Conservation (phyloP, 768 basidiomycete species). For the Pleurotus tuoliensis region DNA sequence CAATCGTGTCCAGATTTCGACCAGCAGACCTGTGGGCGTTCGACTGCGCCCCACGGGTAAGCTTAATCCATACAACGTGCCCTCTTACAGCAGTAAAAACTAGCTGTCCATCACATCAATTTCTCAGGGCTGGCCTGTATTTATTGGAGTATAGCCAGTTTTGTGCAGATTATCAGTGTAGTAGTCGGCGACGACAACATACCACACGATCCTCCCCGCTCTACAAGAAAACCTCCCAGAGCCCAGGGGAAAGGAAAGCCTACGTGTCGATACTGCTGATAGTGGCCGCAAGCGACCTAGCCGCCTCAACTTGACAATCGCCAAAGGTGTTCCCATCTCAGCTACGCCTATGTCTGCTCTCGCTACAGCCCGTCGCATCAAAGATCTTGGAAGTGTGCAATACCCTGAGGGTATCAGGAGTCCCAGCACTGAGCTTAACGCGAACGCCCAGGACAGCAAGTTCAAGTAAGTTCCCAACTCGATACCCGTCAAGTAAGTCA, state of each 20-base stretch:
- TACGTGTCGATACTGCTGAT: slow-evolving; percentile 64
- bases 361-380: slow-evolving; percentile 80
- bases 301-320: slow-evolving; percentile 62
- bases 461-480: slow-evolving; percentile 55
- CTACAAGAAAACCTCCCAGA: slow-evolving; percentile 42
- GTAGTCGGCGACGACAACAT: slow-evolving; percentile 28
- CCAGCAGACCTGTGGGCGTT: too few relatives aligned
- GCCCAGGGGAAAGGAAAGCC: slow-evolving; percentile 46
- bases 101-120: too few relatives aligned
- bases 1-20: too few relatives aligned
- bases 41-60: too few relatives aligned
- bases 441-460: slow-evolving; percentile 79
- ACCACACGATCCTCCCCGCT: slow-evolving; percentile 20
- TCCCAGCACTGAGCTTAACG: slow-evolving; percentile 82
- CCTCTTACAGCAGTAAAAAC: too few relatives aligned
- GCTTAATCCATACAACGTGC: too few relatives aligned
- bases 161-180: slow-evolving; percentile 14
- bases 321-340: slow-evolving; percentile 39
- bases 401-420: slow-evolving; percentile 85
- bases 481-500: neutral
- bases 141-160: slow-evolving; percentile 7
- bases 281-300: slow-evolving; percentile 57
- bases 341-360: slow-evolving; percentile 61
- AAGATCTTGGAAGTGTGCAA: slow-evolving; percentile 68
- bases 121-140: too few relatives aligned